Conservation (phyloP, 768 basidiomycete species). For the Leucocoprinus sp. region DNA sequence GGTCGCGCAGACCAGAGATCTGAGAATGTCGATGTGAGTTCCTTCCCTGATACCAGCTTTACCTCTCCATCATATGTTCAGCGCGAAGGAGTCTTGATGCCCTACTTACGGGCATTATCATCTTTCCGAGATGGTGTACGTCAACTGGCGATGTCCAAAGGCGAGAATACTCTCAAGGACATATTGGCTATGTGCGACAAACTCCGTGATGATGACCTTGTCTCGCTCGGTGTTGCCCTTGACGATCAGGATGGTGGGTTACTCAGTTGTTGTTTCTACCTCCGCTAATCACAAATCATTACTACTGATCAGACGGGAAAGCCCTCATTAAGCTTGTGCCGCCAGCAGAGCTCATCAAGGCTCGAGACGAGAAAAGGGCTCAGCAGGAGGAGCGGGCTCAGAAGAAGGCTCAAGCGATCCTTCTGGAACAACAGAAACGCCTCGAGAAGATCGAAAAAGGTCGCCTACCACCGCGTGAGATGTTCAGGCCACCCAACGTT, state of each 20-base stretch:
- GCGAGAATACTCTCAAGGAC: conserved; percentile 60
- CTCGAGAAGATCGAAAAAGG: conserved; percentile 82
- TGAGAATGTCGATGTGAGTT: conserved; percentile 44
- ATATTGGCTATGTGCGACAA: conserved; percentile 84
- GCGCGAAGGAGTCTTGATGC: conserved; percentile 83
- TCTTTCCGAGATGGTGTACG: conserved; percentile 90
- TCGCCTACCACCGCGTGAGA: conserved; percentile 57
- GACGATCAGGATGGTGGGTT: conserved; percentile 89
- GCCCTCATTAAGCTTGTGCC: conserved; percentile 90
- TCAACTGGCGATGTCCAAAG: conserved; percentile 66
- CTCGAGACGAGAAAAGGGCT: conserved; percentile 83
- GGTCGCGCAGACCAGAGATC: conserved; percentile 50
- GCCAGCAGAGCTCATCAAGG: conserved; percentile 71
- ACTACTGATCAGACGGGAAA: conserved; percentile 63
- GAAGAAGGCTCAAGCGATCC: conserved; percentile 66
- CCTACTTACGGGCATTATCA: conserved; percentile 78
- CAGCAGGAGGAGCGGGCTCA: conserved; percentile 66
- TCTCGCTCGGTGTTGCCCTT: conserved; percentile 90
- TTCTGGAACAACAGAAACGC: conserved; percentile 59
- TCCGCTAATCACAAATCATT: conserved; percentile 8
- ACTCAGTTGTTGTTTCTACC: conserved; percentile 1
- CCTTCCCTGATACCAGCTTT: neutral
- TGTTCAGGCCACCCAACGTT: conserved; percentile 82
- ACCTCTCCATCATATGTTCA: conserved; percentile 22
- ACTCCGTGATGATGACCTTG: conserved; percentile 82